Evolutionary conservation across 768 basidiomycete genomes (phyloP).

Genomic region (Cystobasidium tubakii): DNA sequence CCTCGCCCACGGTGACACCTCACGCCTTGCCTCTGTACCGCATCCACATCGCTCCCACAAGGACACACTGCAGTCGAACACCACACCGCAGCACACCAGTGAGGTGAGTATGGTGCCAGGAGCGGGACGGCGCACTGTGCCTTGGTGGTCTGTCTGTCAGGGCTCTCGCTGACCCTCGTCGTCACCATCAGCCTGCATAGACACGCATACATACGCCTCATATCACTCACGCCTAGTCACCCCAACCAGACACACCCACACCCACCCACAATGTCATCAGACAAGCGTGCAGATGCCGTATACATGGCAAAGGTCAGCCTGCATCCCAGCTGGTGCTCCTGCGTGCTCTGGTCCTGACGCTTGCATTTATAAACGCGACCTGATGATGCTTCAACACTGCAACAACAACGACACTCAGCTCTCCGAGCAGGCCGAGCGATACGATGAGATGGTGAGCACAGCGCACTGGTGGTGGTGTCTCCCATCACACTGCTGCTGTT

Average conservation of each 20-base stretch:
- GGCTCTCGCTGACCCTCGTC: background rate
- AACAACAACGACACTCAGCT: slow-evolving; percentile 4
- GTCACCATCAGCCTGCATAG: slow-evolving; percentile 5
- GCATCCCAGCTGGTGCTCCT: background rate
- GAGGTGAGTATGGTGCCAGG: slow-evolving; percentile 15
- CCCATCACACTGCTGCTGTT: too few relatives aligned
- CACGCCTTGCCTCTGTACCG: background rate
- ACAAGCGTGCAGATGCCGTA: slow-evolving; percentile 23
- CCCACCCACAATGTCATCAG: background rate
- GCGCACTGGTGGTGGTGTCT: background rate
- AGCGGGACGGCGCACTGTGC: too few relatives aligned
- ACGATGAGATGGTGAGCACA: slow-evolving; percentile 40
- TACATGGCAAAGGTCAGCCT: slow-evolving; percentile 36
- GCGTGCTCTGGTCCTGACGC: background rate
- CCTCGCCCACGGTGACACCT: too few relatives aligned
- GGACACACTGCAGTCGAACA: too few relatives aligned
- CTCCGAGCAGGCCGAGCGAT: slow-evolving; percentile 40
- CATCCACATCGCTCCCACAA: too few relatives aligned
- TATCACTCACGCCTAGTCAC: background rate
- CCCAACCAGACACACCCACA: too few relatives aligned
- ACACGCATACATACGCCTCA: background rate
- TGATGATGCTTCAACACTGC: background rate
- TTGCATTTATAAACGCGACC: background rate
- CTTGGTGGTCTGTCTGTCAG: too few relatives aligned
- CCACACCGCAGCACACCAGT: background rate